phyloP scores from a whole-genome alignment of 495 filamentous ascomycete genomes.

The Neurospora sp. region DNA sequence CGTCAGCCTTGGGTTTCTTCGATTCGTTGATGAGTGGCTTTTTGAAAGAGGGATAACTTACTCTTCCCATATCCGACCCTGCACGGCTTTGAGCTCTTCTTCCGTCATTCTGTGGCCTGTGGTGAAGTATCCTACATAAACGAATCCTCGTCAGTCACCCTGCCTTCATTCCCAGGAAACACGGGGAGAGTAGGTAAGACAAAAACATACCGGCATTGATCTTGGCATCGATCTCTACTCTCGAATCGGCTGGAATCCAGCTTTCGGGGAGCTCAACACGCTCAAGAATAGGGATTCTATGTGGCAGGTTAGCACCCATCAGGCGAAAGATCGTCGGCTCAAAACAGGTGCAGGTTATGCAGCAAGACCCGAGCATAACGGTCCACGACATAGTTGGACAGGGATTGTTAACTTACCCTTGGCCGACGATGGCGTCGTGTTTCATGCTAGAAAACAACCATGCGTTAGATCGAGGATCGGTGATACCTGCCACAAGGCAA shows the following conservation, averaged over 20 bases:
- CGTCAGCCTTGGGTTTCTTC: conserved; percentile 12
- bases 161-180: background rate
- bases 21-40: conserved; percentile 6
- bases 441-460: conserved; percentile 62
- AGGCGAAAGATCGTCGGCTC: background rate
- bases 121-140: conserved; percentile 56
- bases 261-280: conserved; percentile 88
- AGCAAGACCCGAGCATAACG: background rate
- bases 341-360: conserved; percentile 4
- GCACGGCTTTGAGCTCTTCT: conserved; percentile 74
- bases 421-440: conserved; percentile 92
- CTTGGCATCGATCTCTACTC: conserved; percentile 98
- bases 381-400: background rate
- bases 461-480: conserved; percentile 3
- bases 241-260: conserved; percentile 87
- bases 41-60: conserved; percentile 21
- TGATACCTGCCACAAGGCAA: background rate
- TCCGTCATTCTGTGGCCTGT: conserved; percentile 82
- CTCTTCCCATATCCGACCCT: conserved; percentile 91
- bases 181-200: background rate
- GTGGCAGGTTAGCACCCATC: conserved; percentile 12
- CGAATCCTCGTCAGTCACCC: conserved; percentile 7
- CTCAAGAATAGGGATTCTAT: conserved; percentile 78
- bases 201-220: conserved; percentile 81
- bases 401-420: conserved; percentile 48